A percentile compares a stretch with the other conserved stretches of the same genome.
phyloP scores from a whole-genome alignment of 2,329 filamentous ascomycete genomes.

The Microdochium nivale region DNA sequence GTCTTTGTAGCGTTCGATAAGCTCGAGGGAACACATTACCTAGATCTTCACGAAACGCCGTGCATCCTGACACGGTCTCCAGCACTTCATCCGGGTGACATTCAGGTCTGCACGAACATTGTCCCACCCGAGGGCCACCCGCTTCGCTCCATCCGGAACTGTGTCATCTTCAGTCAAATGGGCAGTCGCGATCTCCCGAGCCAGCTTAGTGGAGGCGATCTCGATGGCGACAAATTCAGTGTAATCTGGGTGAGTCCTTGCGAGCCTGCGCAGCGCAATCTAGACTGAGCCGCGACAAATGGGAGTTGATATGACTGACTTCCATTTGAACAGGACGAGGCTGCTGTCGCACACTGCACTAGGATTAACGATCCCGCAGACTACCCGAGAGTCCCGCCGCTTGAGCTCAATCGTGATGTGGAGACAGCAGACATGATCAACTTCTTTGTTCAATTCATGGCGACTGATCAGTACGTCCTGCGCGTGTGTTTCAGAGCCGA shows the following conservation, averaged over 20 bases:
- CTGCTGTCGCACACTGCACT: conserved; percentile 30
- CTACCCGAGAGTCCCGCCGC: conserved; percentile 51
- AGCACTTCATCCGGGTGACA: conserved; percentile 72
- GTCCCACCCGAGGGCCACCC: conserved; percentile 53
- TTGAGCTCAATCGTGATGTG: conserved; percentile 54
- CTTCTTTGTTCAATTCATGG: conserved; percentile 60
- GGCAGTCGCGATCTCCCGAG: conserved; percentile 70
- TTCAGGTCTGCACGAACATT: conserved; percentile 57
- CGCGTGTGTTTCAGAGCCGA: no score
- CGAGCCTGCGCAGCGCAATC: no score
- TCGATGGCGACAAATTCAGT: conserved; percentile 78
- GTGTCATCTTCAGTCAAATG: conserved; percentile 66
- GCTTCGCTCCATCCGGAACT: conserved; percentile 57
- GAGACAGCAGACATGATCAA: conserved; percentile 58
- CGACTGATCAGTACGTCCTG: conserved; percentile 18
- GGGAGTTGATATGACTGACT: no score
- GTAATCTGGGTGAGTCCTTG: conserved; percentile 48
- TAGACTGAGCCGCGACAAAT: no score
- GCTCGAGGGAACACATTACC: conserved; percentile 11
- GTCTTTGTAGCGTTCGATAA: conserved; percentile 56
- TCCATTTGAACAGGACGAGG: conserved; percentile 35
- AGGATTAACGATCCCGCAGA: conserved; percentile 51
- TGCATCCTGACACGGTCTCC: conserved; percentile 71
- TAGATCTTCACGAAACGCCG: conserved; percentile 25
- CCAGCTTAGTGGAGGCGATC: conserved; percentile 70